Evolutionary conservation across 176 grass and related monocot species (phyloP).

Genomic region (Calamus simplicifolius): DNA sequence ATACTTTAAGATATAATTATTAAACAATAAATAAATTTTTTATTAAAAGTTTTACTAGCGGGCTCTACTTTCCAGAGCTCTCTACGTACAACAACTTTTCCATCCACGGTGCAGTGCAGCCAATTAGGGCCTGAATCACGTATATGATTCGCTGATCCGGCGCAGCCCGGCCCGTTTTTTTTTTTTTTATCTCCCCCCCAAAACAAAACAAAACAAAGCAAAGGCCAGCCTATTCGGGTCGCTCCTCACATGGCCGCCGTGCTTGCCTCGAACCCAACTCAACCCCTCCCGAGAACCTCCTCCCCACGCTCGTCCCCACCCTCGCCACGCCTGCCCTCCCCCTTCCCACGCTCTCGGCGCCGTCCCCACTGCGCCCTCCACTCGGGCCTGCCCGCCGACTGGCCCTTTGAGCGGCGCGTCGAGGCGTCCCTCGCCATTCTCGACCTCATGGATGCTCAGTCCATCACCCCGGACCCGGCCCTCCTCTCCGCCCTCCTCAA

Average conservation of each 20-base stretch:
- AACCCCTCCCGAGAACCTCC: neutral
- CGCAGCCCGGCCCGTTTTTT: too few species aligned
- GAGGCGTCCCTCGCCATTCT: constrained; percentile 16
- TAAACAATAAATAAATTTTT: too few species aligned
- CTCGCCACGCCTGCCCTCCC: neutral
- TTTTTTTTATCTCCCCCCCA: too few species aligned
- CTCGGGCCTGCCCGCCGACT: neutral
- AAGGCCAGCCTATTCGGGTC: neutral
- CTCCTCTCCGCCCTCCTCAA: constrained; percentile 16
- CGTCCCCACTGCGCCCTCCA: neutral
- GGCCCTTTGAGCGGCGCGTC: constrained; percentile 15
- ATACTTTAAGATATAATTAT: too few species aligned
- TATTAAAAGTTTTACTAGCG: too few species aligned
- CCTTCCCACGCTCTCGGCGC: neutral
- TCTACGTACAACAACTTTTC: too few species aligned
- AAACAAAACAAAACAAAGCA: too few species aligned
- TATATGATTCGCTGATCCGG: too few species aligned
- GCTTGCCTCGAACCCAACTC: neutral
- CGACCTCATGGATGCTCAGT: constrained; percentile 18
- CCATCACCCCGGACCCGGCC: constrained; percentile 12
- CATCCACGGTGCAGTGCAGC: too few species aligned
- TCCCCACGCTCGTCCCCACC: neutral
- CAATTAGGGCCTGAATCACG: too few species aligned
- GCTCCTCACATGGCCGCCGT: constrained; percentile 5
- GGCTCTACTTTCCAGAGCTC: too few species aligned